phyloP scores from a whole-genome alignment of 257 asterid genomes.

The Datura wrightii region DNA sequence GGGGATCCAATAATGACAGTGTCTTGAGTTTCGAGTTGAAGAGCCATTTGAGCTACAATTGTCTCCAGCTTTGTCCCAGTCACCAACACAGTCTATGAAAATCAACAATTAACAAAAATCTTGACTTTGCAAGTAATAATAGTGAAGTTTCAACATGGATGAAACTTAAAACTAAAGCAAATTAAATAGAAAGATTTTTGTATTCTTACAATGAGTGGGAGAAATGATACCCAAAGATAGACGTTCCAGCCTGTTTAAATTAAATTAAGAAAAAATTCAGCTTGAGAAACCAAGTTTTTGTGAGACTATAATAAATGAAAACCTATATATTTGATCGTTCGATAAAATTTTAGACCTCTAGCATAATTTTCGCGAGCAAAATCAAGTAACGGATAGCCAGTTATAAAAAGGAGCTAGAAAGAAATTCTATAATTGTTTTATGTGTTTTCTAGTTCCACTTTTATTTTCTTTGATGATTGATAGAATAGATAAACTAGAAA shows the following conservation, averaged over 20 bases:
- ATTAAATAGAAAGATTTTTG: neutral
- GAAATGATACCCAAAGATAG: conserved; percentile 76
- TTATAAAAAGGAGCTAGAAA: too few species aligned
- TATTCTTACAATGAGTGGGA: conserved; percentile 65
- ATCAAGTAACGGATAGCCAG: too few species aligned
- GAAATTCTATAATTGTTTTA: too few species aligned
- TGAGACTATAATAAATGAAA: too few species aligned
- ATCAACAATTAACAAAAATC: neutral
- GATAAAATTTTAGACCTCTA: too few species aligned
- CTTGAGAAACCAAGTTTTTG: too few species aligned
- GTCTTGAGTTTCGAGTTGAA: conserved; percentile 47
- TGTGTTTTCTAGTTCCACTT: too few species aligned
- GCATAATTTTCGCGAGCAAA: too few species aligned
- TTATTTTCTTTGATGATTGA: too few species aligned
- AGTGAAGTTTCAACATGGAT: neutral
- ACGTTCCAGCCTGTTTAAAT: conserved; percentile 70
- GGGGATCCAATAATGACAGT: conserved; percentile 68
- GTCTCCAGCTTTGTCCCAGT: conserved; percentile 76
- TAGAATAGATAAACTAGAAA: too few species aligned
- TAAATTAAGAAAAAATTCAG: neutral
- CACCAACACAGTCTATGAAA: conserved; percentile 56
- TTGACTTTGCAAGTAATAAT: too few species aligned
- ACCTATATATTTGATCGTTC: too few species aligned
- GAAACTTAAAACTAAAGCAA: neutral
- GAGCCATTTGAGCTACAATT: conserved; percentile 73